Percentiles rank a stretch among this genome's conserved stretches.
Evolutionary conservation across 306 rosid genomes (phyloP).

Genomic region (Prunus fruticosa): DNA sequence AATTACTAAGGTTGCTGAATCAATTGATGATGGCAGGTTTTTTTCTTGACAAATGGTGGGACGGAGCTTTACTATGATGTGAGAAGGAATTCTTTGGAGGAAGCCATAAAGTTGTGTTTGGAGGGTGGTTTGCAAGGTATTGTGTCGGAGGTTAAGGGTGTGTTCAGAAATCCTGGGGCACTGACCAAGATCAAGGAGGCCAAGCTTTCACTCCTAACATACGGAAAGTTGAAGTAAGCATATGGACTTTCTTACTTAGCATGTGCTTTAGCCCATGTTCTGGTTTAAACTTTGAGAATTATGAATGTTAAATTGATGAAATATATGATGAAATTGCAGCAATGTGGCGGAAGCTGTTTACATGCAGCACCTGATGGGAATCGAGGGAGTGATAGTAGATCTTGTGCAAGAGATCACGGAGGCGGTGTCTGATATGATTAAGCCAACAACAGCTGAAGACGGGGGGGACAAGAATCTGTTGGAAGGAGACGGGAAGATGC

Average conservation of each 20-base stretch:
- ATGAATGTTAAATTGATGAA: background rate
- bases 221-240: constrained; percentile 77
- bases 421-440: constrained; percentile 55
- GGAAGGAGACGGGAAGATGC: constrained; percentile 30
- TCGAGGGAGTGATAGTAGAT: constrained; percentile 90
- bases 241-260: background rate
- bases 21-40: constrained; percentile 49
- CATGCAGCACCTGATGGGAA: constrained; percentile 89
- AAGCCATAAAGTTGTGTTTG: constrained; percentile 74
- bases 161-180: constrained; percentile 71
- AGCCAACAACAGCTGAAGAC: constrained; percentile 35
- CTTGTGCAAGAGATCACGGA: constrained; percentile 73
- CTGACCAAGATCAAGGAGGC: constrained; percentile 67
- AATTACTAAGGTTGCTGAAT: background rate
- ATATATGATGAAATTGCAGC: constrained; percentile 32
- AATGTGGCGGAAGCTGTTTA: constrained; percentile 88
- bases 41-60: constrained; percentile 91
- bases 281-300: background rate
- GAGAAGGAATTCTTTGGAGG: constrained; percentile 89
- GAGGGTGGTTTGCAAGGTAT: constrained; percentile 86
- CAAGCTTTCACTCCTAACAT: constrained; percentile 74
- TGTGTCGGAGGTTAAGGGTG: constrained; percentile 76
- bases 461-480: constrained; percentile 30
- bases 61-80: constrained; percentile 61
- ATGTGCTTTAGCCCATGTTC: background rate